Evolutionary conservation across 2,329 filamentous ascomycete genomes (phyloP), one percentile per base, ranked within the genome.

Genomic region (Aspergillus melleus): DNA sequence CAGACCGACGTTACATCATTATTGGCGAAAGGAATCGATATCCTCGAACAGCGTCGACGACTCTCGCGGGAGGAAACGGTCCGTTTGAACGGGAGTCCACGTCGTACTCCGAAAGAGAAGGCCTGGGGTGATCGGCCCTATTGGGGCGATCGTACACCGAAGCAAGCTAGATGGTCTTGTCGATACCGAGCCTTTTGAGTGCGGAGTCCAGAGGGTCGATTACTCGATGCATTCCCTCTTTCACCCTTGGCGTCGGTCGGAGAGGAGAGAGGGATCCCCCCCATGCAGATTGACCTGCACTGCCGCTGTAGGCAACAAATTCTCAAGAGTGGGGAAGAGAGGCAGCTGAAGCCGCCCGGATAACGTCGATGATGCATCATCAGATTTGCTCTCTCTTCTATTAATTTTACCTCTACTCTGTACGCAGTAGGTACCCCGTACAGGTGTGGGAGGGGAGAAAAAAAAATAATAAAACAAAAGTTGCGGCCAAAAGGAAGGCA

Each of bases 121-220:
- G 36, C 36, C 59, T 61, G 60, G 60, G 59, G 58, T 61, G 64
- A 66, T 64, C 64, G 60, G 55, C 62, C 54, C 51, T 24, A 60
- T 58, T 51, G 44, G 55, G 58, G 55, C 52, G 49, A 64, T 59
- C 60, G 32, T 61, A 47, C 47, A 61, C 60, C 52, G 60, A 42
- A 42, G 36, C 36, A n/a, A 42, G 36, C 36, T 42, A 42, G 36
- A 42, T n/a, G 36, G 36, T 42, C 19, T 50, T 47, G 44, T 47
- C 22, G 44, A 47, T 24, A 47, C 44, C 12, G 44, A 47, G 44
- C 44, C 22, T 11, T 47, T 10, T 24, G 44, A 47, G 19, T 20
- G 16, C 16, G 42, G 16, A 22, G n/a, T 46, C 42, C 42, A 46
- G 16, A 46, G 42, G 26, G 26, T 29, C 26, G 26, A 29, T 29